Base-by-base conservation (phyloP, 1,139 yeast genomes). In the Taphrina pruni region DNA sequence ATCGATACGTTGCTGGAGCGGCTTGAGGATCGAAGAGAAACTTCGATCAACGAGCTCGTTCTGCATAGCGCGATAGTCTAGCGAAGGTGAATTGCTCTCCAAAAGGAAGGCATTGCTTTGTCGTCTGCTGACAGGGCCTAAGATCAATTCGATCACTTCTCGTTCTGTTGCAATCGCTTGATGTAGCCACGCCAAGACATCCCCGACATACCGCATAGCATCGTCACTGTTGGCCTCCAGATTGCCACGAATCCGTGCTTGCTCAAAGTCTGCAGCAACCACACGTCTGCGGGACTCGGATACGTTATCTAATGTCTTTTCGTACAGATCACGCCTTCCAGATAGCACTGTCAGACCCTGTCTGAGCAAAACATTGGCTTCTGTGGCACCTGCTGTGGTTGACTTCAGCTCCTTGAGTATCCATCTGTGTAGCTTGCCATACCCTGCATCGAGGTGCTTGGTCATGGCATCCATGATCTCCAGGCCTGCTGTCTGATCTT, bases 161-260 rank as follows among this genome's bases (percentile, higher is more conserved):
- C 87, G 83, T 77, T 95, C 99, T 77, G 90, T 90, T 5, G 92
- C 96, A 46, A 93, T 87, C n/a, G 91, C 84, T 0, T 95, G 86
- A 76, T 95, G 98, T 14, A 93, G 84, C 80, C 90, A 90, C 0
- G 99, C 99, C 60, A 94, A 80, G 43, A 94, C 83, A 77, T 92
- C 98, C 38, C 98, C 97, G 21, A 90, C 83, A 74, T 87, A 92
- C 70, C 97, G 82, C 21, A 87, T 81, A 1, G 97, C 90, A 77
- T 94, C 97, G 76, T 88, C 90, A 0, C 93, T 88, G 11, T 88
- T 84, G 64, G 88, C 79, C 60, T 85, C 84, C 32, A 90, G 81
- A 1, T 93, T 89, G 14, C 75, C 71, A 70, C 75, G 85, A 0
- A 88, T 84, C 14, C 91, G 82, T 26, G 85, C 84, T 36, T 81